Evolutionary conservation across 2,329 filamentous ascomycete genomes (phyloP).

Genomic region (Ophiostoma piceae): DNA sequence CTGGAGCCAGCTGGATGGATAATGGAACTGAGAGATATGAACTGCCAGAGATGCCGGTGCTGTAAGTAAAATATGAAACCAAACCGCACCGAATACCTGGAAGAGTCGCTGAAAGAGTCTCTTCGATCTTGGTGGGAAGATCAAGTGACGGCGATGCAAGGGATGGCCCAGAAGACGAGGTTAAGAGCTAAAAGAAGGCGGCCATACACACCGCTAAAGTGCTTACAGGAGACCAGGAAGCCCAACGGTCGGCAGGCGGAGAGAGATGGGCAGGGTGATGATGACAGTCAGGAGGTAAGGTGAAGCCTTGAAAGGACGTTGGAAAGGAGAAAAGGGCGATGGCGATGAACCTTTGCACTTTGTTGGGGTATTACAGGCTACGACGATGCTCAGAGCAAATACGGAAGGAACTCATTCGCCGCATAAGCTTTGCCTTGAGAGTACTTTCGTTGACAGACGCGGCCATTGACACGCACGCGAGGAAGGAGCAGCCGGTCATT

Average conservation of each 20-base stretch:
- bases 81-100: background rate
- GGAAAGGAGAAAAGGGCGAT: background rate
- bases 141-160: conserved; percentile 4
- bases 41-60: background rate
- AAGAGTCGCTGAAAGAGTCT: background rate
- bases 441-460: background rate
- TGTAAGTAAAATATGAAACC: background rate
- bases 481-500: background rate
- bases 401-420: background rate
- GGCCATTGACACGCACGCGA: background rate
- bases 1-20: background rate
- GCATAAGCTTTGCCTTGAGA: background rate
- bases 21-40: background rate
- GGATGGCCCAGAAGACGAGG: background rate
- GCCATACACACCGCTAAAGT: background rate
- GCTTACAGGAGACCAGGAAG: background rate
- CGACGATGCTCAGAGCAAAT: background rate
- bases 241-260: background rate
- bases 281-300: background rate
- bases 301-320: background rate
- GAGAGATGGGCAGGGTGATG: background rate
- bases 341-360: background rate
- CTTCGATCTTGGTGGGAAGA: background rate
- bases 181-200: background rate
- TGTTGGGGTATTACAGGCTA: background rate